A percentile compares a stretch with the other conserved stretches of the same genome.
Evolutionary conservation across 352 stramenopile genomes (phyloP).

Genomic region (Phytopythium ostracodes): DNA sequence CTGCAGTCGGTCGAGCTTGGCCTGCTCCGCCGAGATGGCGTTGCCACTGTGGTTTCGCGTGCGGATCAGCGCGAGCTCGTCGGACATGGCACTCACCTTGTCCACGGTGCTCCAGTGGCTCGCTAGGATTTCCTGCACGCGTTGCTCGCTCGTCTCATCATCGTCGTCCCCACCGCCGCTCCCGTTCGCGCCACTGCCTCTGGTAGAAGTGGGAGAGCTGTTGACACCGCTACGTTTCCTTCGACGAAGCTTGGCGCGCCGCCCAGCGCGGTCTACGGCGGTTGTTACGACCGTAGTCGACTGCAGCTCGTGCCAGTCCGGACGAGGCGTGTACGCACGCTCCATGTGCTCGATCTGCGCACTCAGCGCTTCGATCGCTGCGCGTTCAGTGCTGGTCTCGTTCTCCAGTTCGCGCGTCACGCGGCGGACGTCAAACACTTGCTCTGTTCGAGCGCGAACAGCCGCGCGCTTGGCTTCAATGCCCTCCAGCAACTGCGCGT

Average conservation of each 20-base stretch:
- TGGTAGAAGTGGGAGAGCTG: neutral
- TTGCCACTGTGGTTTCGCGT: slow-evolving; percentile 45
- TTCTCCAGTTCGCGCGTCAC: slow-evolving; percentile 29
- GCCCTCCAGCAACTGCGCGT: slow-evolving; percentile 4
- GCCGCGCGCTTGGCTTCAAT: slow-evolving; percentile 5
- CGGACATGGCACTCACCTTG: slow-evolving; percentile 49
- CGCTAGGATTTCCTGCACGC: slow-evolving; percentile 42
- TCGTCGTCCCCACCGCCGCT: slow-evolving; percentile 25
- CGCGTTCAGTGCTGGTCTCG: slow-evolving; percentile 16
- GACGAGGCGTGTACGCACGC: slow-evolving; percentile 55
- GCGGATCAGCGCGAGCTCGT: slow-evolving; percentile 48
- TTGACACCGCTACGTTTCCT: slow-evolving; percentile 12
- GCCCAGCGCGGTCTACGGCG: slow-evolving; percentile 36
- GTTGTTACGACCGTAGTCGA: slow-evolving; percentile 50
- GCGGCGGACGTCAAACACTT: slow-evolving; percentile 62
- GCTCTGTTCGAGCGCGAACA: slow-evolving; percentile 40
- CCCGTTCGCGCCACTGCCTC: slow-evolving; percentile 5
- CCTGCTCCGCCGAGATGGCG: slow-evolving; percentile 40
- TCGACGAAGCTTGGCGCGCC: slow-evolving; percentile 31
- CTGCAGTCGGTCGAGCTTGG: slow-evolving; percentile 54
- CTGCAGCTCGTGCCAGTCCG: slow-evolving; percentile 58
- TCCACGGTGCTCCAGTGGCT: slow-evolving; percentile 62
- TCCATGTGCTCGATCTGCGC: slow-evolving; percentile 39
- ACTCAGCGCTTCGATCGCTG: slow-evolving; percentile 23
- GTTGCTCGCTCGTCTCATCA: slow-evolving; percentile 31